phyloP scores from a whole-genome alignment of 192 early-diverging fungal genomes.

The Spizellomyces sp. region DNA sequence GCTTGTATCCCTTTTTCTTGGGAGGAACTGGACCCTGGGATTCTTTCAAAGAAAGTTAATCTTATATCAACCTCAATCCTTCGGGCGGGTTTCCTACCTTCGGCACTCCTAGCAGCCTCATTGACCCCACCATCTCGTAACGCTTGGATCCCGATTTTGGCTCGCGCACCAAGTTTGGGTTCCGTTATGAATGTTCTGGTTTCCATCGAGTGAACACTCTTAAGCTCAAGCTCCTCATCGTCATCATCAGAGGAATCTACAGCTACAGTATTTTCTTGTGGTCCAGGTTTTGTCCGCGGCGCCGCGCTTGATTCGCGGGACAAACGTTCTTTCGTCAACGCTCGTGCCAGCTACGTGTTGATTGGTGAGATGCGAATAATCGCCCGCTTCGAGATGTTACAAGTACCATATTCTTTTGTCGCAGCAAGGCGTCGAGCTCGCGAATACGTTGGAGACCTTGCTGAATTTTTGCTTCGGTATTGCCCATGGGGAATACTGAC shows the following conservation, averaged over 20 bases:
- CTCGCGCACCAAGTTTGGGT: constrained; percentile 34
- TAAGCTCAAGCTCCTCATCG: constrained; percentile 38
- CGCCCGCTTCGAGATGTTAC: not conserved
- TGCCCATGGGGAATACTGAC: no score
- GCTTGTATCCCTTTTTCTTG: constrained; percentile 41
- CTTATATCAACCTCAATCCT: constrained; percentile 6
- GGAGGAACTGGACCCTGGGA: constrained; percentile 13
- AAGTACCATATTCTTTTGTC: constrained; percentile 41
- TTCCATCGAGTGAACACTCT: constrained; percentile 46
- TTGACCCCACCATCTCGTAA: constrained; percentile 10
- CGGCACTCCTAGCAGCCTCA: not conserved
- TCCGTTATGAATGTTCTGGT: constrained; percentile 52
- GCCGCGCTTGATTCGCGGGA: constrained; percentile 24
- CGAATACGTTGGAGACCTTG: constrained; percentile 41
- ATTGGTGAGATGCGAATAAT: not conserved
- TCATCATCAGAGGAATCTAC: not conserved
- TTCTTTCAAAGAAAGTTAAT: constrained; percentile 1
- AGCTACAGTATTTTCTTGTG: not conserved
- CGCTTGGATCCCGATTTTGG: constrained; percentile 24
- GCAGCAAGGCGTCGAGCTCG: constrained; percentile 41
- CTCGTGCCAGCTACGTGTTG: constrained; percentile 21
- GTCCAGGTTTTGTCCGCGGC: constrained; percentile 1
- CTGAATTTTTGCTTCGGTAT: not conserved
- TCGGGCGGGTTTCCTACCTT: constrained; percentile 4
- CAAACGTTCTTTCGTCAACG: constrained; percentile 29